Base-by-base conservation (phyloP, 73 alveolate genomes). In the Tetrahymena thermophila region DNA sequence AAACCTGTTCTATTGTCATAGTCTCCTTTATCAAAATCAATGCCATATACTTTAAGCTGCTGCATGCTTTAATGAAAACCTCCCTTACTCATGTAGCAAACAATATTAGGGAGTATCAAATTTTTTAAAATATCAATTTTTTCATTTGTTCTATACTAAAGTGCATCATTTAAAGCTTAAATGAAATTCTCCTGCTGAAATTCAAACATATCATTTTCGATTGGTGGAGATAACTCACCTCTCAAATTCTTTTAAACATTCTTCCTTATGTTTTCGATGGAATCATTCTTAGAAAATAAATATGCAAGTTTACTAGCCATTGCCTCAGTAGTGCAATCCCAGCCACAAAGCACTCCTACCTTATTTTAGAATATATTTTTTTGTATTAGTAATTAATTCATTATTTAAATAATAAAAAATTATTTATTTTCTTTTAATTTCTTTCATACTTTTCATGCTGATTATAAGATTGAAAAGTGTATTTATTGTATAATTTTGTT, bases 281-380 rank as follows among this genome's bases (percentile, higher is more conserved):
- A 93, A 35, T 97, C 96, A 16, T 95, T 96, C 93, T 97, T 31
- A 0, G 98, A 98, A n/a, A 98, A 85, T 58, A 97, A 95, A 94
- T 97, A 98, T 21, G 97, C 85, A 5, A 98, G 96, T 93, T 98
- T 98, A 23, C 98, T 94, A 43, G 96, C 89, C 83, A 97, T 97
- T 28, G 97, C 94, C 55, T 98, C 99, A 15, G 98, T 56, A 37
- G 99, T 98, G 98, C 98, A 98, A 94, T 98, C 99, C 50, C 96
- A 94, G 11, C 99, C 99, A 19, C 96, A 58, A 19, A 98, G 94
- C 5, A 96, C 98, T 10, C 98, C 98, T 9, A 94, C 14, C 57
- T 40, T 25, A 38, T 56, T 0, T 85, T 37, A 35, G 15, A n/a
- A 9, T 40, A 10, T 85, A 35, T n/a, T n/a, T n/a, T n/a, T n/a